phyloP scores from a whole-genome alignment of 139 green algal genomes.

The Chlamydomonas urium region DNA sequence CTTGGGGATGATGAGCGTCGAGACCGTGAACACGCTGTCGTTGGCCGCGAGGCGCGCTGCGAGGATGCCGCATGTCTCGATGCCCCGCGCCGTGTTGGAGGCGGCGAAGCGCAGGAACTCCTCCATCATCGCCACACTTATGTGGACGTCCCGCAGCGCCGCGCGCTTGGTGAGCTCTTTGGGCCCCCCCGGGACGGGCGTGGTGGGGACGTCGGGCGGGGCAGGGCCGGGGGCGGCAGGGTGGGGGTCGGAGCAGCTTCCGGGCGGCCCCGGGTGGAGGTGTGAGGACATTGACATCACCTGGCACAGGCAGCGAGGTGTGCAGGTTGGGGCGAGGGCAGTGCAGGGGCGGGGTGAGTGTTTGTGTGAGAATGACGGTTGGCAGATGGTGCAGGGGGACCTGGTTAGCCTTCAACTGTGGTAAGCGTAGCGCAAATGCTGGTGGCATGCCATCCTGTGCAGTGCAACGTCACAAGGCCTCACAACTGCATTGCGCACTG shows the following conservation, averaged over 20 bases:
- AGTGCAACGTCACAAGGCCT: too few species aligned
- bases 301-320: too few species aligned
- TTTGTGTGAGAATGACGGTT: neutral
- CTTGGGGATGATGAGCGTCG: slow-evolving; percentile 89
- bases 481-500: too few species aligned
- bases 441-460: neutral
- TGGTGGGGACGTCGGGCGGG: neutral
- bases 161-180: slow-evolving; percentile 9
- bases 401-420: too few species aligned
- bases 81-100: slow-evolving; percentile 35
- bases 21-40: slow-evolving; percentile 77
- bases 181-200: neutral
- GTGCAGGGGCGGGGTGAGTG: neutral
- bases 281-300: neutral
- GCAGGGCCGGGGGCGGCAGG: neutral
- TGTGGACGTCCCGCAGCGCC: slow-evolving; percentile 13
- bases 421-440: too few species aligned
- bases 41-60: slow-evolving; percentile 63
- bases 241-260: slow-evolving; percentile 7
- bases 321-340: neutral
- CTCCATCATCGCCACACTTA: slow-evolving; percentile 79
- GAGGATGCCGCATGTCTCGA: slow-evolving; percentile 89
- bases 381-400: too few species aligned
- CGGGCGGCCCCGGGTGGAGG: neutral
- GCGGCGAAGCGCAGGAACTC: slow-evolving; percentile 77